Evolutionary conservation across 805 yeast species (phyloP).

Genomic region (Candida piceae): DNA sequence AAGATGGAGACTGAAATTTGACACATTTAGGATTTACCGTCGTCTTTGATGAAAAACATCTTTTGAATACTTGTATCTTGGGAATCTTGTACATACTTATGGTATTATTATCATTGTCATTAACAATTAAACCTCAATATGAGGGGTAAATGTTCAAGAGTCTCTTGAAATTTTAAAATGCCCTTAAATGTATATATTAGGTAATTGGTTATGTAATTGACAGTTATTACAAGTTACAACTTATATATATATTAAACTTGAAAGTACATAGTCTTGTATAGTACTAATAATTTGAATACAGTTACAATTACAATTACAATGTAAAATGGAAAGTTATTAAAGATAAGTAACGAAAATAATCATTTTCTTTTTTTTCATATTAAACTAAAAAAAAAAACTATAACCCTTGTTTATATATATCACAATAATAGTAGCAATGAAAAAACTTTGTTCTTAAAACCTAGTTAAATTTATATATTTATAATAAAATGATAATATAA

Average conservation of each 20-base stretch:
- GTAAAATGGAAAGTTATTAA: no score
- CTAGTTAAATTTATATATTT: conserved; percentile 1
- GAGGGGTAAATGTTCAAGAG: no score
- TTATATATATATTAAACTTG: no score
- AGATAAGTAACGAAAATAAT: conserved; percentile 1
- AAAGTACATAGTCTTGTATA: no score
- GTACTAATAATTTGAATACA: no score
- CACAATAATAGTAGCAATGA: conserved; percentile 8
- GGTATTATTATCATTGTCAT: neutral
- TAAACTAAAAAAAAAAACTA: conserved; percentile 3
- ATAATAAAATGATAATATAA: conserved; percentile 3
- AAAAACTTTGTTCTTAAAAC: neutral
- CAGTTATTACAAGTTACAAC: no score
- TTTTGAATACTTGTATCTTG: conserved; percentile 1
- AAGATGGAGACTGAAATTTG: neutral
- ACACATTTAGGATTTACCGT: conserved; percentile 16
- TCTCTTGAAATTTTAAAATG: no score
- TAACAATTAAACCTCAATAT: no score
- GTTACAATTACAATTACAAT: no score
- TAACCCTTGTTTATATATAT: conserved; percentile 7
- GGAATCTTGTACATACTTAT: neutral
- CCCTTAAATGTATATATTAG: no score
- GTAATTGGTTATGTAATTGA: no score
- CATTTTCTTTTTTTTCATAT: conserved; percentile 1
- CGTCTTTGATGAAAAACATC: conserved; percentile 14